A percentile compares a stretch with the other conserved stretches of the same genome.
These are phyloP conservation scores for Trypanosoma avium DNA, from an alignment of 208 protist species.

Conservation along the genomic window DNA sequence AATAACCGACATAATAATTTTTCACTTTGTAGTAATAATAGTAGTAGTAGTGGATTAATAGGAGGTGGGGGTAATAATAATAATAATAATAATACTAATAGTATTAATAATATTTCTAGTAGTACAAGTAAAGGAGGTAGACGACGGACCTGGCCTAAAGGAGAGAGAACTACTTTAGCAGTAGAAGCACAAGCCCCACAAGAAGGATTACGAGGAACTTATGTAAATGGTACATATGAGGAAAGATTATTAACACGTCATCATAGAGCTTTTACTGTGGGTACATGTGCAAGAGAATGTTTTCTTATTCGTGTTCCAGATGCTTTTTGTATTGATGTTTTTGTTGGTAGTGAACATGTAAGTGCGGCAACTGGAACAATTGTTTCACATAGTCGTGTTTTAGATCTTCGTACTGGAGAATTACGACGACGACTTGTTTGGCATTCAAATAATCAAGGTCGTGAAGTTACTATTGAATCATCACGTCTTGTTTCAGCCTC, in stretches of 20 bases:
- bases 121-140: too few relatives aligned
- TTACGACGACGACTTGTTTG: slow-evolving; percentile 72
- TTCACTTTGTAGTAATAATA: background rate
- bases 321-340: slow-evolving; percentile 83
- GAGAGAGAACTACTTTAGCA: slow-evolving; percentile 1
- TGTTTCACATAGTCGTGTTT: slow-evolving; percentile 49
- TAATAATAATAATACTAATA: background rate
- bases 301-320: slow-evolving; percentile 79
- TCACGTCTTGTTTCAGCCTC: slow-evolving; percentile 68
- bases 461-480: slow-evolving; percentile 78
- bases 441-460: slow-evolving; percentile 60
- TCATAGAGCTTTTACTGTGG: slow-evolving; percentile 34
- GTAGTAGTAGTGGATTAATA: background rate
- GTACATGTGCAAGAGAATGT: slow-evolving; percentile 44
- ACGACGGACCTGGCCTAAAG: background rate
- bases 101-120: background rate
- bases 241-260: slow-evolving; percentile 40
- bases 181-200: slow-evolving; percentile 10
- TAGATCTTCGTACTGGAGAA: slow-evolving; percentile 78
- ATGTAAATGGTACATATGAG: slow-evolving; percentile 76
- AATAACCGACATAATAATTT: background rate
- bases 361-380: slow-evolving; percentile 56
- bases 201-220: slow-evolving; percentile 38
- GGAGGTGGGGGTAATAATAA: background rate
- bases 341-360: slow-evolving; percentile 81